Percentiles rank a stretch among this genome's conserved stretches.
phyloP scores from a whole-genome alignment of 1,284 basidiomycete species.

The Exsudoporus floridanus region DNA sequence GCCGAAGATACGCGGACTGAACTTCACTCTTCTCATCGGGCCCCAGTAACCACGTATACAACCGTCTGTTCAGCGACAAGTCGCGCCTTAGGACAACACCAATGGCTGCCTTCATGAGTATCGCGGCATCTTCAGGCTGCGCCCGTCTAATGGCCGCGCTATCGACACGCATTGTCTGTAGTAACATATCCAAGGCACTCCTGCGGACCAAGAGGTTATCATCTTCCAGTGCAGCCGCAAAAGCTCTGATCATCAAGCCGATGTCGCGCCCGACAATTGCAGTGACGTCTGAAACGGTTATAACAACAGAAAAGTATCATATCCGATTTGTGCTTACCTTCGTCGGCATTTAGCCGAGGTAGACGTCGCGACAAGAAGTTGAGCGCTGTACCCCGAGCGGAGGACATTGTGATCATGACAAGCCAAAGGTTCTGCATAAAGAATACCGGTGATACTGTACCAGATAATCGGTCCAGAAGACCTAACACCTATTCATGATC shows the following conservation, averaged over 20 bases:
- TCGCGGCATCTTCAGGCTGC: constrained; percentile 63
- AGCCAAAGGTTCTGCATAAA: constrained; percentile 97
- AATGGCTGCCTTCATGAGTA: constrained; percentile 77
- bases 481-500: constrained; percentile 63
- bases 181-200: constrained; percentile 77
- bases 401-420: constrained; percentile 86
- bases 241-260: constrained; percentile 90
- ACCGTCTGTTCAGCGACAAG: constrained; percentile 86
- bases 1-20: constrained; percentile 71
- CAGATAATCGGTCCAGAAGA: constrained; percentile 80
- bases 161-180: constrained; percentile 73
- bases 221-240: constrained; percentile 86
- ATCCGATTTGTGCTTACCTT: constrained; percentile 48
- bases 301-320: constrained; percentile 2
- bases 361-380: constrained; percentile 85
- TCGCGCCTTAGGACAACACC: constrained; percentile 90
- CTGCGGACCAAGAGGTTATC: constrained; percentile 86
- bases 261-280: constrained; percentile 80
- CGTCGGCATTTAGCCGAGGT: constrained; percentile 64
- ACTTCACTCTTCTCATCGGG: constrained; percentile 71
- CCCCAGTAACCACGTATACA: constrained; percentile 93
- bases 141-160: constrained; percentile 67
- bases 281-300: constrained; percentile 56
- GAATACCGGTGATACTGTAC: constrained; percentile 80
- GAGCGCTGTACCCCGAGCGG: constrained; percentile 82